Evolutionary conservation across 495 filamentous ascomycete genomes (phyloP), one percentile per base, ranked within the genome.

Genomic region (Cudoniella acicularis): DNA sequence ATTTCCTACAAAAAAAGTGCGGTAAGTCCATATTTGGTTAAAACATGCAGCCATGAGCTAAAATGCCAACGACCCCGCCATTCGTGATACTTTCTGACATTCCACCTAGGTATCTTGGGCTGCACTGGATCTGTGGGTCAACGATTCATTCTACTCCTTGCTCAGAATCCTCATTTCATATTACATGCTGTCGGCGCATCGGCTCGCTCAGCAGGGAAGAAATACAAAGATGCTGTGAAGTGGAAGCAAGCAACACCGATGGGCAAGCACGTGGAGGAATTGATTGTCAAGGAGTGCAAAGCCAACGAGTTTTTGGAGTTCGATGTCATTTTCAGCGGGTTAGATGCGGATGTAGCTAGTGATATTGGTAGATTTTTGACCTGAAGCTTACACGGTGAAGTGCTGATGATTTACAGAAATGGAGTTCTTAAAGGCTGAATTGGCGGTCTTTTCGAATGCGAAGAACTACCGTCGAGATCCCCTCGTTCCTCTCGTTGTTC

Each of bases 401-500:
- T 36, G 46, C 22, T 48, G n/a, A 40, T 48, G n/a, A 6, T 20
- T 42, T 10, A 20, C 64, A 88, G 90, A 95, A 71, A 85, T 83
- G 79, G 84, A 84, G 64, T 93, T 94, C 73, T 79, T 91, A 68
- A 83, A 86, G 65, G 84, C 86, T 20, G 83, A 91, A 68, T 80
- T 92, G 24, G 82, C 84, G 61, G 87, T 93, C 63, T 94, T 95
- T 75, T 92, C 88, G 55, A 95, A 93, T 66, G 88, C 90, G 4
- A 94, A 94, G 77, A 93, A 93, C 80, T 87, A 91, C 77, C 87
- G 90, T 66, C 85, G 86, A 67, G 83, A 92, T 70, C 88, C 89
- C 17, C 76, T 88, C 36, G 88, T 91, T n/a, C 90, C 91, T 2
- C 81, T 95, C 61, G 84, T 95, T 52, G 89, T 95, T 26, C 90